Conservation (phyloP, 495 filamentous ascomycete genomes). For the Daldinia loculata region DNA sequence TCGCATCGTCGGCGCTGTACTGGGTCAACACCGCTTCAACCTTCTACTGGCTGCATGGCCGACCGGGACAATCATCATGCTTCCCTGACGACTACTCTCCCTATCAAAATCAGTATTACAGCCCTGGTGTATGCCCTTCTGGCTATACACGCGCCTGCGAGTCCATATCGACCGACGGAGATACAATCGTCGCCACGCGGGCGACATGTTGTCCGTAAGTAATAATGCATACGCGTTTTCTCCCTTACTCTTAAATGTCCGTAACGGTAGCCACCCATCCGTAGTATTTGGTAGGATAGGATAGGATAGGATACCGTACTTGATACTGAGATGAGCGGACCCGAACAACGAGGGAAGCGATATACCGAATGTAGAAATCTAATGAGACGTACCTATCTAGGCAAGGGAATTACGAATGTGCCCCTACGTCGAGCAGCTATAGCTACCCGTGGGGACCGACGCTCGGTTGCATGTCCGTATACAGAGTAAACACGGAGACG, state of each 20-base stretch:
- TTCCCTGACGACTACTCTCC: slow-evolving; percentile 34
- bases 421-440: slow-evolving; percentile 30
- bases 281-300: not conserved
- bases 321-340: no score
- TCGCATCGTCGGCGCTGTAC: slow-evolving; percentile 51
- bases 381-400: slow-evolving; percentile 5
- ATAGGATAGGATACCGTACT: not conserved
- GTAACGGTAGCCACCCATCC: not conserved
- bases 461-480: slow-evolving; percentile 29
- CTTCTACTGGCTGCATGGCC: slow-evolving; percentile 38
- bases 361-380: slow-evolving; percentile 7
- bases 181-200: slow-evolving; percentile 20
- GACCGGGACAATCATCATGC: slow-evolving; percentile 24
- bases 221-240: not conserved
- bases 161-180: slow-evolving; percentile 7
- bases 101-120: slow-evolving; percentile 39
- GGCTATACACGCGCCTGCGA: slow-evolving; percentile 41
- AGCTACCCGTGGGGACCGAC: slow-evolving; percentile 31
- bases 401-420: slow-evolving; percentile 32
- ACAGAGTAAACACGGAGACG: slow-evolving; percentile 18
- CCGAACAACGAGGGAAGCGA: no score
- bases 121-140: slow-evolving; percentile 41
- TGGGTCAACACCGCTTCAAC: slow-evolving; percentile 52
- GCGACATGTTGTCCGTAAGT: slow-evolving; percentile 47
- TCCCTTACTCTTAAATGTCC: not conserved